Evolutionary conservation across 176 grass and related monocot genomes (phyloP), one percentile per base, ranked within the genome.

Genomic region (Luzula sylvatica): DNA sequence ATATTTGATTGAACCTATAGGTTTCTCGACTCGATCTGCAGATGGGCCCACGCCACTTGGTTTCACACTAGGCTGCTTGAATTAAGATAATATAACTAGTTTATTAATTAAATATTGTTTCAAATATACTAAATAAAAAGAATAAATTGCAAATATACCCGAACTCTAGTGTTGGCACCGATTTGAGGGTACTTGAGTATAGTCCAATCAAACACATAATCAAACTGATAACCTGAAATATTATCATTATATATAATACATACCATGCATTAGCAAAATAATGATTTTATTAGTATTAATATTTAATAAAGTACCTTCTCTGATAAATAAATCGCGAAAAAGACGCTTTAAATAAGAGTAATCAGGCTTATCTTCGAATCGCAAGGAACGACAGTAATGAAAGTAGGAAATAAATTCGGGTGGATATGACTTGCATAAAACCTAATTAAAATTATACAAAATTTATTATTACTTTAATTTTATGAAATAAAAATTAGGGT

Each of bases 141-240:
- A 55, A 42, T 67, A 59, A 11, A 67, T 42, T 22, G 35, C 41
- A 67, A 16, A 67, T 70, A 71, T 81, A 95, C 88, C 52, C 58
- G 75, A 28, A 79, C 30, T 82, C 82, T 87, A 19, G 53, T 70
- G 56, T 66, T 83, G 32, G 75, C 58, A 19, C 46, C 48, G 26
- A 55, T 83, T 71, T 87, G 82, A 80, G 79, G 79, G 69, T 74
- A 77, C 56, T 87, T 95, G 42, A 81, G 61, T 45, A 68, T 59
- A 18, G 88, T 95, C 88, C 83, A 87, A 58, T 95, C 88, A 69
- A 95, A 95, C 22, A 95, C 79, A 40, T 87, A 95, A 71, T 95
- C 88, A 41, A 87, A 87, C 70, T 95, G 79, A 65, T 87, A 81
- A 38, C 88, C 88, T 95, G 75, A 64, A 50, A 28, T 26, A 64